Conservation (phyloP, 306 rosid genomes). For the Lotus japonicus region DNA sequence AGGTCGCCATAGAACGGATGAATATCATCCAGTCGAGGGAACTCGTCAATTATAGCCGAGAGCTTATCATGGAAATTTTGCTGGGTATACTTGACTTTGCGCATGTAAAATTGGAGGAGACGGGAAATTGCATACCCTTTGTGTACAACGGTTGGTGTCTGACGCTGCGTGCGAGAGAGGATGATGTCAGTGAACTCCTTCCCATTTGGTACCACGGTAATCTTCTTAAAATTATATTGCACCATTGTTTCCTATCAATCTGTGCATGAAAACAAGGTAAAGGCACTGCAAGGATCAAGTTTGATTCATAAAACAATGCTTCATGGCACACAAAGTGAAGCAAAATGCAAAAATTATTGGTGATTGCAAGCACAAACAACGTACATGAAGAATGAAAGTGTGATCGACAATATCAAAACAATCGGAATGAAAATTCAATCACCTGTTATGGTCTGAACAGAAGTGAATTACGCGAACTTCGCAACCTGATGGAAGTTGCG, state of each 20-base stretch:
- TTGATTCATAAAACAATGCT: no score
- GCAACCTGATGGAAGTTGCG: no score
- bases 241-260: slow-evolving; percentile 40
- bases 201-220: slow-evolving; percentile 86
- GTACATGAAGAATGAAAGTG: no score
- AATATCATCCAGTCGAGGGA: slow-evolving; percentile 74
- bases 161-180: slow-evolving; percentile 83
- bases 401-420: no score
- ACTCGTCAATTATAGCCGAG: slow-evolving; percentile 68
- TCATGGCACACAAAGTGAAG: no score
- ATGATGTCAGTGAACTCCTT: slow-evolving; percentile 73
- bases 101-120: slow-evolving; percentile 78
- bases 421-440: no score
- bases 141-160: slow-evolving; percentile 86
- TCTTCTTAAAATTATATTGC: slow-evolving; percentile 81
- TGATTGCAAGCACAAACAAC: no score
- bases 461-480: no score
- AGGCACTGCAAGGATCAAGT: no score
- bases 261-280: no score
- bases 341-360: no score
- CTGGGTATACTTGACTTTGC: slow-evolving; percentile 82
- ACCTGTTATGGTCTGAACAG: no score
- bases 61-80: slow-evolving; percentile 69
- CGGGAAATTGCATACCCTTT: slow-evolving; percentile 79
- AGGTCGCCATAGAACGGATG: slow-evolving; percentile 85